Evolutionary conservation across 2,329 filamentous ascomycete species (phyloP).

Genomic region (Colletotrichum tamarilloi): DNA sequence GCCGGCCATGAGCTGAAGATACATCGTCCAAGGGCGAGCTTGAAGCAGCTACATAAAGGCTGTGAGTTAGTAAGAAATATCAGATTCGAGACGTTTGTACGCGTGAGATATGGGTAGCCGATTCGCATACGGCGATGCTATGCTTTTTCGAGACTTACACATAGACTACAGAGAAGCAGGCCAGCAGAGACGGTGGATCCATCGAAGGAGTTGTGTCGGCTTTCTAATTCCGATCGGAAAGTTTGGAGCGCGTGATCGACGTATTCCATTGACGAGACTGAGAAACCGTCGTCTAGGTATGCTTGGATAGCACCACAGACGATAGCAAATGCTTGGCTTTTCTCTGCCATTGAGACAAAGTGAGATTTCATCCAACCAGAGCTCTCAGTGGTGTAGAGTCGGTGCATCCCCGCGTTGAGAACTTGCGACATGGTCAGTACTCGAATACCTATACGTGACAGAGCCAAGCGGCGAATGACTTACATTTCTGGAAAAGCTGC

Average conservation of each 20-base stretch:
- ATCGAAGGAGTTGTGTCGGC: conserved; percentile 19
- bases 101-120: background rate
- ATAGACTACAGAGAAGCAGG: conserved; percentile 29
- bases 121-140: too few species aligned
- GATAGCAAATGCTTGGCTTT: conserved; percentile 23
- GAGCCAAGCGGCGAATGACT: background rate
- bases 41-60: conserved; percentile 12
- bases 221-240: conserved; percentile 33
- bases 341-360: conserved; percentile 23
- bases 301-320: conserved; percentile 33
- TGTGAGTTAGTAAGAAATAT: background rate
- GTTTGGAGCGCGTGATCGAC: conserved; percentile 33
- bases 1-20: conserved; percentile 32
- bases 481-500: conserved; percentile 27
- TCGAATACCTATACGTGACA: background rate
- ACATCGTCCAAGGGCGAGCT: conserved; percentile 28
- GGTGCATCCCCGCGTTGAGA: conserved; percentile 21
- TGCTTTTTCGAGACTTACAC: conserved; percentile 3
- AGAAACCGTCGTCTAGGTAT: conserved; percentile 33
- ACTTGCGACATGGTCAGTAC: conserved; percentile 16
- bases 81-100: too few species aligned
- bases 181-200: conserved; percentile 30
- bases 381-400: conserved; percentile 30
- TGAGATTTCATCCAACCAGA: conserved; percentile 27
- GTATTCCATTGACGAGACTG: conserved; percentile 29